phyloP scores from a whole-genome alignment of 2,329 filamentous ascomycete genomes.

The Oidium heveae region DNA sequence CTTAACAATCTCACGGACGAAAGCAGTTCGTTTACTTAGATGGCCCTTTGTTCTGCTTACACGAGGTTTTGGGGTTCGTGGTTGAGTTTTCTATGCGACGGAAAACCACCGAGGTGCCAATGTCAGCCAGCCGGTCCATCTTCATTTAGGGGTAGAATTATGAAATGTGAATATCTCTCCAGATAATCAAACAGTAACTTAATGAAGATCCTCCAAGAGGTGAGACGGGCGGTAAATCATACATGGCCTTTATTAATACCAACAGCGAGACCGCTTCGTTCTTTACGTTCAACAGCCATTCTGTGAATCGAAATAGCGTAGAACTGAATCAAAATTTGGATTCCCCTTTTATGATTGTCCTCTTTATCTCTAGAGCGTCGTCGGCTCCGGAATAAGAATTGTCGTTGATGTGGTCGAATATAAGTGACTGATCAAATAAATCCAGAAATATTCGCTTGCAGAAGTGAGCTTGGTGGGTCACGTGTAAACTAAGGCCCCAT shows the following conservation, averaged over 20 bases:
- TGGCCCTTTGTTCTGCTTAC: conserved; percentile 80
- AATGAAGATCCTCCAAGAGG: conserved; percentile 48
- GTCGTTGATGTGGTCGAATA: too few relatives aligned
- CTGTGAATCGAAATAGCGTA: conserved; percentile 1
- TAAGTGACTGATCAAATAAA: too few relatives aligned
- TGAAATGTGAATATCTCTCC: too few relatives aligned
- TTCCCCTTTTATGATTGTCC: too few relatives aligned
- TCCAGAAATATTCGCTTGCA: too few relatives aligned
- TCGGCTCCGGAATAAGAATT: too few relatives aligned
- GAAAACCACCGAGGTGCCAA: conserved; percentile 4
- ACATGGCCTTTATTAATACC: conserved; percentile 40
- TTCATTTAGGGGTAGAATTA: conserved; percentile 2
- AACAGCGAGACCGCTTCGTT: conserved; percentile 31
- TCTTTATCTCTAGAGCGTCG: too few relatives aligned
- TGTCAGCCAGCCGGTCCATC: conserved; percentile 22
- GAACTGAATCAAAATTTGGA: not conserved
- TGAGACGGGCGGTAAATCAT: conserved; percentile 28
- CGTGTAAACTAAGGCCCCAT: too few relatives aligned
- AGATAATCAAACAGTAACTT: not conserved
- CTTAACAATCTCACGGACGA: conserved; percentile 93
- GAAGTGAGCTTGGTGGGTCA: too few relatives aligned
- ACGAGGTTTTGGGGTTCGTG: conserved; percentile 51
- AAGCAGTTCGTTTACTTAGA: conserved; percentile 87
- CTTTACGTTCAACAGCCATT: conserved; percentile 35
- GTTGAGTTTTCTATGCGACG: conserved; percentile 49